These are phyloP conservation scores for Tricladium varicosporioides DNA, from an alignment of 2,329 filamentous ascomycete species.

Conservation along the genomic window DNA sequence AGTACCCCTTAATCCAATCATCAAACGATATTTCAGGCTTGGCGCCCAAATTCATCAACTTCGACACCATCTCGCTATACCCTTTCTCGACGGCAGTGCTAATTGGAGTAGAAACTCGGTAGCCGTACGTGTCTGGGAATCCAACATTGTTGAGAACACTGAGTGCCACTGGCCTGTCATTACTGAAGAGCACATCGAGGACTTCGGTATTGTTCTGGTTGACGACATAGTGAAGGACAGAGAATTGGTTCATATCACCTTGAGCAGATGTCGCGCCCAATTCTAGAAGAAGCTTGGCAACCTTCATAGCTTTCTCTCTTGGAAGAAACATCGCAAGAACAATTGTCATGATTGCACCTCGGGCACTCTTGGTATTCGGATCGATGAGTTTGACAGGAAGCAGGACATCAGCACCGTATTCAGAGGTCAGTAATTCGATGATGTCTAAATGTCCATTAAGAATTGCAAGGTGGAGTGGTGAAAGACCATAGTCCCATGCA, in stretches of 20 bases:
- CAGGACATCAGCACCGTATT: conserved; percentile 75
- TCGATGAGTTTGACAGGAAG: conserved; percentile 62
- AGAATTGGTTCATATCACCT: conserved; percentile 63
- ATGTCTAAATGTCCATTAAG: conserved; percentile 66
- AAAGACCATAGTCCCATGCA: conserved; percentile 76
- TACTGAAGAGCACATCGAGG: conserved; percentile 48
- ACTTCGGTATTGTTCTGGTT: conserved; percentile 47
- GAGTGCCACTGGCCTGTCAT: conserved; percentile 59
- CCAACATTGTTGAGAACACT: conserved; percentile 66
- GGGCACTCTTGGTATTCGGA: conserved; percentile 38
- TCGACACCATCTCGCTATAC: conserved; percentile 52
- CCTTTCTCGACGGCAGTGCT: conserved; percentile 55
- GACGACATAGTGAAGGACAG: conserved; percentile 65
- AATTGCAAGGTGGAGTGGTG: conserved; percentile 77
- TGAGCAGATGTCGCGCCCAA: conserved; percentile 73
- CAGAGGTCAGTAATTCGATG: conserved; percentile 66
- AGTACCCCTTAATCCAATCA: conserved; percentile 57
- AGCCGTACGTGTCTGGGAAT: conserved; percentile 38
- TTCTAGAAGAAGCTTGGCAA: conserved; percentile 62
- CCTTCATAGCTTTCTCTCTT: conserved; percentile 59
- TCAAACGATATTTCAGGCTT: conserved; percentile 59
- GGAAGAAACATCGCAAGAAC: conserved; percentile 66
- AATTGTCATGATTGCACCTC: conserved; percentile 65
- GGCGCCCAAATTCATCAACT: conserved; percentile 64
- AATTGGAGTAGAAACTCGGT: conserved; percentile 48